Evolutionary conservation across 371 early-diverging fungal genomes (phyloP).

Genomic region (Actinomucor elegans): DNA sequence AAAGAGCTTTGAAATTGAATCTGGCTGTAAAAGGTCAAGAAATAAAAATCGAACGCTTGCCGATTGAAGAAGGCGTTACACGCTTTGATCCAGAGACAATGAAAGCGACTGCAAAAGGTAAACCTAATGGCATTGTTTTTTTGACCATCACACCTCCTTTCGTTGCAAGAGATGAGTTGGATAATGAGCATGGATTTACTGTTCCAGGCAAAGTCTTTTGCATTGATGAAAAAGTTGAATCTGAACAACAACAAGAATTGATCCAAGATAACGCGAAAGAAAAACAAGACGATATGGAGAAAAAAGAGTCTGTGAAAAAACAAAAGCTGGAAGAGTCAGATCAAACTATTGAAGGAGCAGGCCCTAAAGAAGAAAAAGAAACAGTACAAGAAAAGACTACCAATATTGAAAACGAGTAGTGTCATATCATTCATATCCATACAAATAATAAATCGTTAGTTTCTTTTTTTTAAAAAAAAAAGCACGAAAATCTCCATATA

Average conservation of each 20-base stretch:
- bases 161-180: constrained; percentile 38
- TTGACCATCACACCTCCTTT: constrained; percentile 37
- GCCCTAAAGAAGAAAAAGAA: not conserved
- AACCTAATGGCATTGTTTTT: constrained; percentile 32
- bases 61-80: constrained; percentile 34
- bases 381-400: not conserved
- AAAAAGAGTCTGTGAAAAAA: not conserved
- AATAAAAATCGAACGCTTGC: constrained; percentile 28
- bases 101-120: constrained; percentile 38
- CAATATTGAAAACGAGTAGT: too few relatives aligned
- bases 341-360: not conserved
- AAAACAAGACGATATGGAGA: not conserved
- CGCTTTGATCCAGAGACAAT: constrained; percentile 27
- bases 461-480: too few relatives aligned
- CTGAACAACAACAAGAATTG: not conserved
- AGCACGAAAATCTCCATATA: too few relatives aligned
- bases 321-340: not conserved
- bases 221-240: constrained; percentile 9
- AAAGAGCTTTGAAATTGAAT: constrained; percentile 34
- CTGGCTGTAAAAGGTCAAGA: constrained; percentile 49
- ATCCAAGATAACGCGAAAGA: not conserved
- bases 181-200: constrained; percentile 45
- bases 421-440: too few relatives aligned
- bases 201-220: constrained; percentile 45
- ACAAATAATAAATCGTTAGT: too few relatives aligned